Evolutionary conservation across 2,329 filamentous ascomycete genomes (phyloP).

Genomic region (Zopfia rhizophila): DNA sequence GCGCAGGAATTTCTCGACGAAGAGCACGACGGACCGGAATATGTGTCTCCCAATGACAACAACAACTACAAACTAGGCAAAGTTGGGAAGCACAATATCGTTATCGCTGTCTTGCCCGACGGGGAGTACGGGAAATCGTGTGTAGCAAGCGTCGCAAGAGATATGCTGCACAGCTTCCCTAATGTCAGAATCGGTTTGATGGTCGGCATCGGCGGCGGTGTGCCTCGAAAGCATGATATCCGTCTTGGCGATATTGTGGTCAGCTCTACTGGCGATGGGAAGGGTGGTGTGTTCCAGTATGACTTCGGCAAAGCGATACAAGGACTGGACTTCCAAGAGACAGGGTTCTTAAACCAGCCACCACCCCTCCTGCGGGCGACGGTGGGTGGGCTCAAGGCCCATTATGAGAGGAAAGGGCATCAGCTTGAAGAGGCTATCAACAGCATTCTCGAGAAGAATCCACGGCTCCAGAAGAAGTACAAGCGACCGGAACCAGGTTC

Average conservation of each 20-base stretch:
- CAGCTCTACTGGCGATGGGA: conserved; percentile 22
- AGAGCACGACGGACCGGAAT: conserved; percentile 36
- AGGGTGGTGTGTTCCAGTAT: conserved; percentile 45
- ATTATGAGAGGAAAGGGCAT: conserved; percentile 23
- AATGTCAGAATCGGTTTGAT: conserved; percentile 35
- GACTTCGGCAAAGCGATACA: conserved; percentile 29
- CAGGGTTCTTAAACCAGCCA: conserved; percentile 23
- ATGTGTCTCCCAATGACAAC: conserved; percentile 17
- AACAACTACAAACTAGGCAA: conserved; percentile 42
- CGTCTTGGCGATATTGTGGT: conserved; percentile 38
- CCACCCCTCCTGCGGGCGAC: conserved; percentile 32
- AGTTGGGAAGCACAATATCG: conserved; percentile 45
- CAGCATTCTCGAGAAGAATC: conserved; percentile 31
- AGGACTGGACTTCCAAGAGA: conserved; percentile 23
- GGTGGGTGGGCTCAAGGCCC: conserved; percentile 29
- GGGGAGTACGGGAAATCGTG: conserved; percentile 27
- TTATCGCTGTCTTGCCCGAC: conserved; percentile 37
- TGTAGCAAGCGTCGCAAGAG: conserved; percentile 29
- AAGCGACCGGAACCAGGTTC: conserved; percentile 30
- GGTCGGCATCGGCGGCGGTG: conserved; percentile 37
- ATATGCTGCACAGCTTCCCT: conserved; percentile 26
- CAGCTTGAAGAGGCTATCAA: conserved; percentile 21
- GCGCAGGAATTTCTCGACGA: conserved; percentile 31
- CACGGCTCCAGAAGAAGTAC: conserved; percentile 38
- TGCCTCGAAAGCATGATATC: conserved; percentile 37